Percentiles rank a stretch among this genome's conserved stretches.
Evolutionary conservation across 306 rosid genomes (phyloP).

Genomic region (Quercus gilva): DNA sequence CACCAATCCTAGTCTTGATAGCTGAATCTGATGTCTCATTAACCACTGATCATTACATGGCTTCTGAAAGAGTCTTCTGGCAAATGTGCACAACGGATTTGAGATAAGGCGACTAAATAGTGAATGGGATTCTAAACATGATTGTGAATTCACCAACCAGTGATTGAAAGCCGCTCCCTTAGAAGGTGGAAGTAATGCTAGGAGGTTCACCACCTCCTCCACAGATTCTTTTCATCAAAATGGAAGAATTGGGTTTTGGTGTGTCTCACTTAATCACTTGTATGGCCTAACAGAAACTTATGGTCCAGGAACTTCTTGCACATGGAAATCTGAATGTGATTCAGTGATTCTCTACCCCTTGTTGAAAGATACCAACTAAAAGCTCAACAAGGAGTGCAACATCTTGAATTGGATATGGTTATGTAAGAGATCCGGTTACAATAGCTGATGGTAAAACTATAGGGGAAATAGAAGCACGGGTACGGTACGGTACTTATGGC

Average conservation of each 20-base stretch:
- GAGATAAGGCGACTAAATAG: too few relatives aligned
- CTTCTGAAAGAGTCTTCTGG: too few relatives aligned
- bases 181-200: slow-evolving; percentile 52
- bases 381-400: slow-evolving; percentile 67
- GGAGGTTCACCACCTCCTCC: slow-evolving; percentile 86
- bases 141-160: slow-evolving; percentile 51
- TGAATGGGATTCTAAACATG: slow-evolving; percentile 46
- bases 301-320: slow-evolving; percentile 67
- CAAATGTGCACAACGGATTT: too few relatives aligned
- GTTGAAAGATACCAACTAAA: slow-evolving; percentile 44
- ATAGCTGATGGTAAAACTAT: slow-evolving; percentile 74
- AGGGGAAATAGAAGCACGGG: slow-evolving; percentile 26
- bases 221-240: slow-evolving; percentile 42
- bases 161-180: slow-evolving; percentile 48
- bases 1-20: too few relatives aligned
- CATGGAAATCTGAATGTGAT: slow-evolving; percentile 79
- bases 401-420: slow-evolving; percentile 64
- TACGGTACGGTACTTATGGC: too few relatives aligned
- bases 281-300: slow-evolving; percentile 90
- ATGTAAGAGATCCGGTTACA: slow-evolving; percentile 63
- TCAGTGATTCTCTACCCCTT: slow-evolving; percentile 52
- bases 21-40: slow-evolving; percentile 37
- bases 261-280: slow-evolving; percentile 37
- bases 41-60: background rate
- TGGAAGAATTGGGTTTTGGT: slow-evolving; percentile 58